These are phyloP conservation scores for Sporothrix luriei DNA, from an alignment of 2,329 filamentous ascomycete genomes.

Conservation along the genomic window DNA sequence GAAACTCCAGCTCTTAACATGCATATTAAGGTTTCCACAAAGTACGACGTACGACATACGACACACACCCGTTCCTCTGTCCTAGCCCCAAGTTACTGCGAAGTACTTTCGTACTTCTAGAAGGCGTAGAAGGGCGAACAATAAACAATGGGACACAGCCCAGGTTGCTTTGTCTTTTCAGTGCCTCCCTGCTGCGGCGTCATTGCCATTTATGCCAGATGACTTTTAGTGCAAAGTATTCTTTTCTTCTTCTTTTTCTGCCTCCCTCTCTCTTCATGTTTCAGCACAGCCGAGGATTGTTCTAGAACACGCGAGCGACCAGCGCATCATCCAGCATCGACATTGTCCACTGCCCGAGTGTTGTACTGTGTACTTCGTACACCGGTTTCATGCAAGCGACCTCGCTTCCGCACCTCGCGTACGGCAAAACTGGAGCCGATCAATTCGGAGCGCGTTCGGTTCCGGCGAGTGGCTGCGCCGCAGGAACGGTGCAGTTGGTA, in stretches of 20 bases:
- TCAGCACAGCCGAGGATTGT: background rate
- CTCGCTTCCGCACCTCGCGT: constrained; percentile 8
- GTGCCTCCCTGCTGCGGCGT: background rate
- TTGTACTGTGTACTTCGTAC: background rate
- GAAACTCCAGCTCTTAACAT: background rate
- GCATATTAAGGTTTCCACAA: background rate
- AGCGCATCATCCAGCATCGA: background rate
- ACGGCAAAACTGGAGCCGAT: constrained; percentile 6
- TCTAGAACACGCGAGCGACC: constrained; percentile 3
- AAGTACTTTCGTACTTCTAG: background rate
- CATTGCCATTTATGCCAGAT: background rate
- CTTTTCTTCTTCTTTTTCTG: background rate
- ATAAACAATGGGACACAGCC: background rate
- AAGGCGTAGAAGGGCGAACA: background rate
- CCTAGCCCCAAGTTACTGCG: background rate
- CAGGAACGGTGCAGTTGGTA: constrained; percentile 5
- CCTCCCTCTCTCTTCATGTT: background rate
- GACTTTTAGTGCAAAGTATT: background rate
- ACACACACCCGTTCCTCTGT: background rate
- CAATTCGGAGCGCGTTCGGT: background rate
- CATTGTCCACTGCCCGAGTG: background rate
- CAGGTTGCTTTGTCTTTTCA: background rate
- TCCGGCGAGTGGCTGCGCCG: background rate
- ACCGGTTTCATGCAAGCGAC: background rate
- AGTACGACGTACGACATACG: too few relatives aligned